Evolutionary conservation across 257 asterid species (phyloP).

Genomic region (Solanum paucissectum): DNA sequence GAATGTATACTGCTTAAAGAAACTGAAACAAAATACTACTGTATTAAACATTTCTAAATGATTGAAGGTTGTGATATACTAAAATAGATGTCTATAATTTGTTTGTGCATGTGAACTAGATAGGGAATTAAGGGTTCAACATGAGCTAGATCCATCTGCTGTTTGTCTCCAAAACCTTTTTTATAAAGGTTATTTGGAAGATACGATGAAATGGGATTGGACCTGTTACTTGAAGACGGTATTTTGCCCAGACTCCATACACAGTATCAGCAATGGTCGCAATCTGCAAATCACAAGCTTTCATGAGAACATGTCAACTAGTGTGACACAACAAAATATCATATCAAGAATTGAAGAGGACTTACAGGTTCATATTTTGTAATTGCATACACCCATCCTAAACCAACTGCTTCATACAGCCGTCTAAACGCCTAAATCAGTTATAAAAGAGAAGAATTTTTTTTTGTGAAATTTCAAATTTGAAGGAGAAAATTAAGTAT

Average conservation of each 20-base stretch:
- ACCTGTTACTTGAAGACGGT: slow-evolving; percentile 88
- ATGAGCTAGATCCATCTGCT: background rate
- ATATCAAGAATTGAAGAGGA: background rate
- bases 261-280: slow-evolving; percentile 61
- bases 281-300: slow-evolving; percentile 26
- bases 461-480: background rate
- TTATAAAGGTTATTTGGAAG: background rate
- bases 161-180: background rate
- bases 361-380: slow-evolving; percentile 90
- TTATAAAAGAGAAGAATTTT: background rate
- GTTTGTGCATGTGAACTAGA: background rate
- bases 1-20: background rate
- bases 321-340: background rate
- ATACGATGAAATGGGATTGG: background rate
- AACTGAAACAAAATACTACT: background rate
- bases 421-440: slow-evolving; percentile 63
- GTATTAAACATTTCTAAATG: background rate
- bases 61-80: background rate
- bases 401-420: slow-evolving; percentile 70
- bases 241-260: slow-evolving; percentile 85
- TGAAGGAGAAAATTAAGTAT: background rate
- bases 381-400: slow-evolving; percentile 89
- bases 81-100: background rate
- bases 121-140: background rate
- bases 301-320: background rate